phyloP scores from a whole-genome alignment of 192 early-diverging fungal species.

The Umbelopsis sp. region DNA sequence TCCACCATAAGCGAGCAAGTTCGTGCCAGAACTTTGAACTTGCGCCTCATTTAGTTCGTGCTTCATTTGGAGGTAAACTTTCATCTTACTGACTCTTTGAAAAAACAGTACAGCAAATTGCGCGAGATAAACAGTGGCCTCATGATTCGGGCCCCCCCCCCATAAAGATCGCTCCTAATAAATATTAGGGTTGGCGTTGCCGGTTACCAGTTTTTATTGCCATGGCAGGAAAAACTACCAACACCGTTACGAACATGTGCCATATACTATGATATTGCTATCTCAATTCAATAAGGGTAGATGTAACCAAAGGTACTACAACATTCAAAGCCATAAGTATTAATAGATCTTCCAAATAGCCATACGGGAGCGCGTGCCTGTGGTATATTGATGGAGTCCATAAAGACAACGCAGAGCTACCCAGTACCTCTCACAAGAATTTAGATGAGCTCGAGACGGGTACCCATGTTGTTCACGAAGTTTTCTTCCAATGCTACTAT shows the following conservation, averaged over 20 bases:
- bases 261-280: not conserved
- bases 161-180: too few relatives aligned
- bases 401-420: slow-evolving; percentile 28
- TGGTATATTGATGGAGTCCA: not conserved
- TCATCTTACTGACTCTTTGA: too few relatives aligned
- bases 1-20: too few relatives aligned
- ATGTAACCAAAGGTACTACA: not conserved
- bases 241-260: too few relatives aligned
- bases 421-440: not conserved
- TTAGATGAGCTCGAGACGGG: slow-evolving; percentile 39
- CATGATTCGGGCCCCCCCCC: too few relatives aligned
- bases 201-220: too few relatives aligned
- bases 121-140: too few relatives aligned
- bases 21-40: too few relatives aligned
- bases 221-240: too few relatives aligned
- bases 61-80: too few relatives aligned
- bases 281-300: not conserved
- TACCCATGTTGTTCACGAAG: slow-evolving; percentile 34
- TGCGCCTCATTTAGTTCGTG: not conserved
- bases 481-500: slow-evolving; percentile 43
- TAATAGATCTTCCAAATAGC: slow-evolving; percentile 17
- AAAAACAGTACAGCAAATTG: too few relatives aligned
- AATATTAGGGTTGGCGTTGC: too few relatives aligned
- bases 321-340: not conserved
- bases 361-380: slow-evolving; percentile 9